A percentile compares a stretch with the other conserved stretches of the same genome.
Conservation (phyloP, 140 eudicot genomes). For the Oenanthe javanica region DNA sequence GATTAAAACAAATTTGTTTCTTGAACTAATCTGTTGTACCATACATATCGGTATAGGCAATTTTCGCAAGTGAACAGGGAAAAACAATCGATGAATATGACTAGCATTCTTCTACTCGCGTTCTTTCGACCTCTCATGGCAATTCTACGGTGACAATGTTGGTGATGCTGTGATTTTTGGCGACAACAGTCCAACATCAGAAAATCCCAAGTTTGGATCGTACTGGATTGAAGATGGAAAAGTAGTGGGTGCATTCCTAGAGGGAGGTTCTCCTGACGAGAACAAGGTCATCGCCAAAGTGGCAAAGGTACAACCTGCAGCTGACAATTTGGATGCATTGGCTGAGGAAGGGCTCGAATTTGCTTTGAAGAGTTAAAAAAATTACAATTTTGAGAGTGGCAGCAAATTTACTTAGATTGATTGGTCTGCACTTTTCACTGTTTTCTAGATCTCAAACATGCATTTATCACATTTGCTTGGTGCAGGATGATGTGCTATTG, state of each 20-base stretch:
- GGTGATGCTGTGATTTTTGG: constrained; percentile 84
- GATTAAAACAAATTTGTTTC: neutral
- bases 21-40: neutral
- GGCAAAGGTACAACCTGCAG: constrained; percentile 72
- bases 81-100: constrained; percentile 6
- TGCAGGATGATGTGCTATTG: neutral
- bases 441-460: neutral
- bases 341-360: constrained; percentile 71
- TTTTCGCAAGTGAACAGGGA: constrained; percentile 11
- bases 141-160: constrained; percentile 88
- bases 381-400: too few relatives aligned
- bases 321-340: constrained; percentile 46
- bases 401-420: neutral
- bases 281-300: constrained; percentile 88
- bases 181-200: constrained; percentile 50
- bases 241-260: constrained; percentile 80
- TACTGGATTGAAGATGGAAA: constrained; percentile 93
- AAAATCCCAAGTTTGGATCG: constrained; percentile 76
- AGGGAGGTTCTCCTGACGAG: constrained; percentile 86
- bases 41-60: neutral
- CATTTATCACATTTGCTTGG: neutral
- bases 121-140: constrained; percentile 92
- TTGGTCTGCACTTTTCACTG: neutral
- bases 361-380: neutral
- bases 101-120: constrained; percentile 48